These are phyloP conservation scores for Colletotrichum sp. DNA, from an alignment of 2,329 filamentous ascomycete species.

Conservation along the genomic window DNA sequence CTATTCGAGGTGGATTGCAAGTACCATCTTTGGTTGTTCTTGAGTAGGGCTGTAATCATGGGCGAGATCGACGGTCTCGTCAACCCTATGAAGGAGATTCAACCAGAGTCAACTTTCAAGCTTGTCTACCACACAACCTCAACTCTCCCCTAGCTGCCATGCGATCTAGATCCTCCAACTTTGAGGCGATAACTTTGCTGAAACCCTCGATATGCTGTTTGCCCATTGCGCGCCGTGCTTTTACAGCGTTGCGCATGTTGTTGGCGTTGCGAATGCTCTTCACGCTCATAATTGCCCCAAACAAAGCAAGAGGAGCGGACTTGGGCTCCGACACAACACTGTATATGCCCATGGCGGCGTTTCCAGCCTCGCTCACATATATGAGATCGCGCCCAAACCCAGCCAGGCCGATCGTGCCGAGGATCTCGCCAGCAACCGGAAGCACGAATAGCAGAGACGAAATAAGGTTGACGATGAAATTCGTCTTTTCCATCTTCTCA, in stretches of 20 bases:
- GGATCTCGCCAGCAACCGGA: not conserved
- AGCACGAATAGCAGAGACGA: not conserved
- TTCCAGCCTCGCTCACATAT: not conserved
- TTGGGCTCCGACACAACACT: not conserved
- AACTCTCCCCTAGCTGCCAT: accelerated
- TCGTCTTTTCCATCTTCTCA: not conserved
- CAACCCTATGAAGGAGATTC: too few relatives aligned
- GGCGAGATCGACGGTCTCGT: too few relatives aligned
- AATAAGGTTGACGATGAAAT: not conserved
- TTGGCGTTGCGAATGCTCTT: not conserved
- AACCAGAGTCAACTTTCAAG: too few relatives aligned
- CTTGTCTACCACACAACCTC: not conserved
- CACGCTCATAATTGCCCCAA: not conserved
- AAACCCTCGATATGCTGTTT: not conserved
- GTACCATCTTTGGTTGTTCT: too few relatives aligned
- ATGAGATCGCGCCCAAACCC: not conserved
- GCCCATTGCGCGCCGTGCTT: not conserved
- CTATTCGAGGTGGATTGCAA: too few relatives aligned
- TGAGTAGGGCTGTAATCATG: too few relatives aligned
- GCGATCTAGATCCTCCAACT: not conserved
- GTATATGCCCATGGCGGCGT: not conserved
- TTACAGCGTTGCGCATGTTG: not conserved
- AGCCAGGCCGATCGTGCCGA: not conserved
- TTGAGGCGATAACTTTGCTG: not conserved
- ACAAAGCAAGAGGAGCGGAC: not conserved